Evolutionary conservation across 2,329 filamentous ascomycete species (phyloP).

Genomic region (Hysterium pulicare): DNA sequence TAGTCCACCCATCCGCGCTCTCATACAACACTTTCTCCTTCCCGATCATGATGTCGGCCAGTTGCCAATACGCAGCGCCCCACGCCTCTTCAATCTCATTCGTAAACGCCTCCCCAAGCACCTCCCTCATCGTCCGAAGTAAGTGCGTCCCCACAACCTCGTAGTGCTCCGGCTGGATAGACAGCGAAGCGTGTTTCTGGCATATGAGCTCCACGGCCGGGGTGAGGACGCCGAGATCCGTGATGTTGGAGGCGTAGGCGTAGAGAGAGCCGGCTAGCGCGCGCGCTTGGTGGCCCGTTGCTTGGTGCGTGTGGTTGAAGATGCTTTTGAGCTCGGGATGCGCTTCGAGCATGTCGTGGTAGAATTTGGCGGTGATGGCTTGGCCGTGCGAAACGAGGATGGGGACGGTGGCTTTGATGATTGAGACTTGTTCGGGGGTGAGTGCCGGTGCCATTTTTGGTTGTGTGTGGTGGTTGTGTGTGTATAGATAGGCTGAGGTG

Average conservation of each 20-base stretch:
- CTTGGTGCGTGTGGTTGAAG: slow-evolving; percentile 70
- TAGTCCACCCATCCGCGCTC: slow-evolving; percentile 59
- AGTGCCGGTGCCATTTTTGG: slow-evolving; percentile 43
- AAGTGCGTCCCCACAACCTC: slow-evolving; percentile 67
- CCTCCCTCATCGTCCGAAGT: slow-evolving; percentile 62
- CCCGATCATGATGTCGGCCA: slow-evolving; percentile 69
- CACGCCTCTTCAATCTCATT: slow-evolving; percentile 63
- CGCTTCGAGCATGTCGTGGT: slow-evolving; percentile 63
- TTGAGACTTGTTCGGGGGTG: slow-evolving; percentile 58
- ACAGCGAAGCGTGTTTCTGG: slow-evolving; percentile 71
- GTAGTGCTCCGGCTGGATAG: slow-evolving; percentile 67
- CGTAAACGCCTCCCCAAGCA: slow-evolving; percentile 66
- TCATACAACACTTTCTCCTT: slow-evolving; percentile 63
- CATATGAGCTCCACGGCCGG: slow-evolving; percentile 65
- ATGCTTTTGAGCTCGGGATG: slow-evolving; percentile 65
- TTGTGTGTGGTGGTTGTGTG: too few relatives aligned
- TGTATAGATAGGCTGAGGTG: too few relatives aligned
- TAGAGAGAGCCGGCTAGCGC: slow-evolving; percentile 68
- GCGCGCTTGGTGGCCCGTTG: slow-evolving; percentile 63
- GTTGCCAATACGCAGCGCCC: slow-evolving; percentile 68
- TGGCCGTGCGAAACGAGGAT: slow-evolving; percentile 65
- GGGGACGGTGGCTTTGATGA: slow-evolving; percentile 69
- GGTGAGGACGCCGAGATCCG: slow-evolving; percentile 59
- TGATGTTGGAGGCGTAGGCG: slow-evolving; percentile 69
- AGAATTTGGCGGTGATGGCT: slow-evolving; percentile 68